phyloP scores from a whole-genome alignment of 345 rosid genomes.

The Euphorbia lathyris region DNA sequence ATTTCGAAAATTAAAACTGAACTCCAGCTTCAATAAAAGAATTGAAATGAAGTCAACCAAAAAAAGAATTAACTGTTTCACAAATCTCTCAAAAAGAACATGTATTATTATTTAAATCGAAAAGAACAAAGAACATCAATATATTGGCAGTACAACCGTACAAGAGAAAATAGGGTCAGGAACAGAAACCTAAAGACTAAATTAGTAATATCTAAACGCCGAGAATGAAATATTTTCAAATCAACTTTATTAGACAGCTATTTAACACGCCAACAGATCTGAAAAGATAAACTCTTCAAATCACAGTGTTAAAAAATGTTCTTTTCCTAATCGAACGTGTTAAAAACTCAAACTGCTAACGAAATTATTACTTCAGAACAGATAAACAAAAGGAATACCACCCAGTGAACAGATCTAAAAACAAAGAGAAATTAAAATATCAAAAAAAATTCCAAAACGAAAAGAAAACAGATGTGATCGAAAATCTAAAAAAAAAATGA shows the following conservation, averaged over 20 bases:
- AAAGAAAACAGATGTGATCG: not conserved
- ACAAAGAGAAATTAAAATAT: not conserved
- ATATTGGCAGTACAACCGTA: not conserved
- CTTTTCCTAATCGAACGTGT: not conserved
- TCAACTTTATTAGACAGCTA: not conserved
- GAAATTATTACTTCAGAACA: not conserved
- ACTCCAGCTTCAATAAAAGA: not conserved
- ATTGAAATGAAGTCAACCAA: not conserved
- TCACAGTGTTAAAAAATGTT: not conserved
- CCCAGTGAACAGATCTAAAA: too few species aligned
- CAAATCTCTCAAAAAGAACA: not conserved
- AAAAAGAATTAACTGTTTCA: not conserved
- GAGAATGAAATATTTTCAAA: not conserved
- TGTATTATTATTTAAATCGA: not conserved
- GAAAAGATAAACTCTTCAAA: not conserved
- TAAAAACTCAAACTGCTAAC: not conserved
- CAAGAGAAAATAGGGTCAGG: not conserved
- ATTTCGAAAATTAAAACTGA: not conserved
- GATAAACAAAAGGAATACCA: not conserved
- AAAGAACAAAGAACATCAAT: not conserved
- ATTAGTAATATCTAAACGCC: too few species aligned
- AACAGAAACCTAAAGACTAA: not conserved
- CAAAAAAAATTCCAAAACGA: not conserved
- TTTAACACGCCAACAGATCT: not conserved
- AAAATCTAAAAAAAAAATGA: not conserved